Evolutionary conservation across 192 early-diverging fungal genomes (phyloP).

Genomic region (Podila horticola): DNA sequence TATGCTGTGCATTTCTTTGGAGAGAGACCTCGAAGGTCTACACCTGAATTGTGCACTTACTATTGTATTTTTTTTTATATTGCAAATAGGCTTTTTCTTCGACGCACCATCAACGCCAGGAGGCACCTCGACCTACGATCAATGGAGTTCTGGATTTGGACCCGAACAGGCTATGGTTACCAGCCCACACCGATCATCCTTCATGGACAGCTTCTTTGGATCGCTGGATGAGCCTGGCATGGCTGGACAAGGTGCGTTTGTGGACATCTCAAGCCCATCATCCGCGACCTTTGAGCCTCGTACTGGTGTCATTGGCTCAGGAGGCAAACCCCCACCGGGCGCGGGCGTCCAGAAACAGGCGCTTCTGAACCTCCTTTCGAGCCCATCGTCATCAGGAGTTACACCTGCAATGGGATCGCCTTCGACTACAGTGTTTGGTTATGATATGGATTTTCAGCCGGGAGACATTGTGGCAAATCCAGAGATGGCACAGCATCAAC

Average conservation of each 20-base stretch:
- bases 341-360: too few species aligned
- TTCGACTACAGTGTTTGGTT: too few species aligned
- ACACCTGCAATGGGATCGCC: too few species aligned
- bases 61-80: not conserved
- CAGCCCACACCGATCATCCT: not conserved
- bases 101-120: not conserved
- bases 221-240: not conserved
- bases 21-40: not conserved
- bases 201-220: not conserved
- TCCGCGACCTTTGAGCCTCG: too few species aligned
- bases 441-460: too few species aligned
- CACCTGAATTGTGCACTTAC: not conserved
- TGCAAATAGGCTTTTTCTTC: not conserved
- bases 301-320: too few species aligned
- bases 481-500: not conserved
- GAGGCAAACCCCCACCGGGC: too few species aligned
- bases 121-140: not conserved
- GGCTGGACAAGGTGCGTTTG: too few species aligned
- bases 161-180: not conserved
- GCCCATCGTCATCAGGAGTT: too few species aligned
- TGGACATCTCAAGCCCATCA: too few species aligned
- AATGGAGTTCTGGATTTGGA: constrained; percentile 6
- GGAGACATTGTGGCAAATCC: not conserved
- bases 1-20: not conserved
- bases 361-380: too few species aligned